These are phyloP conservation scores for Juncus effusus DNA, from an alignment of 176 grass and related monocot genomes.

Conservation along the genomic window DNA sequence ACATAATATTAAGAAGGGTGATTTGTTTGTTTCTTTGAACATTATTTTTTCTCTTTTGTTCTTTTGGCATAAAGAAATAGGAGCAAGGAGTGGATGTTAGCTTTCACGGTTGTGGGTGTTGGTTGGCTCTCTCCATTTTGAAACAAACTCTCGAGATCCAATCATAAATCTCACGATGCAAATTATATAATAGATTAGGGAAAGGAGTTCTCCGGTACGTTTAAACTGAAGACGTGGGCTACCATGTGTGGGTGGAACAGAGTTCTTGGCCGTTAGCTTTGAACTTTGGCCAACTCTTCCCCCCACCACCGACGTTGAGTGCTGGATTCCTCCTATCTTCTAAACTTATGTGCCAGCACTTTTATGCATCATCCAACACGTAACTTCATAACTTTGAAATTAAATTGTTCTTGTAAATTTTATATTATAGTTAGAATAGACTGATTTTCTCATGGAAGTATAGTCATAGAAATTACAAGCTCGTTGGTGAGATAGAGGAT, in stretches of 20 bases:
- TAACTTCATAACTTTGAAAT: background rate
- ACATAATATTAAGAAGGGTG: background rate
- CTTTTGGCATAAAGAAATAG: background rate
- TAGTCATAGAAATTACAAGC: background rate
- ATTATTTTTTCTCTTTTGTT: background rate
- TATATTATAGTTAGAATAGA: background rate
- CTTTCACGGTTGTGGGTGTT: conserved; percentile 24
- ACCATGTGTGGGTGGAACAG: conserved; percentile 2
- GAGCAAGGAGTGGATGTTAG: conserved; percentile 8
- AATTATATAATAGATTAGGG: background rate
- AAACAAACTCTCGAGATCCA: no score
- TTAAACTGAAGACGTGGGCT: background rate
- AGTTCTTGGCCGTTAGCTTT: conserved; percentile 17
- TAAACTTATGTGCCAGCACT: no score
- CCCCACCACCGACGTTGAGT: background rate
- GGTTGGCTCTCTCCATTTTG: no score
- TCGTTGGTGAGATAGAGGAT: background rate
- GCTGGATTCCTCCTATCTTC: background rate
- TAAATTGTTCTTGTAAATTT: background rate
- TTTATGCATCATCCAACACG: background rate
- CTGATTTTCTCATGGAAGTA: background rate
- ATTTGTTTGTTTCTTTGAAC: background rate
- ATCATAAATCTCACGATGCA: no score
- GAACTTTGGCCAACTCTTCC: background rate
- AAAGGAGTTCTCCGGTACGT: background rate